A percentile compares a stretch with the other conserved stretches of the same genome.
These are phyloP conservation scores for Auriscalpium orientale DNA, from an alignment of 768 basidiomycete species.

Conservation along the genomic window DNA sequence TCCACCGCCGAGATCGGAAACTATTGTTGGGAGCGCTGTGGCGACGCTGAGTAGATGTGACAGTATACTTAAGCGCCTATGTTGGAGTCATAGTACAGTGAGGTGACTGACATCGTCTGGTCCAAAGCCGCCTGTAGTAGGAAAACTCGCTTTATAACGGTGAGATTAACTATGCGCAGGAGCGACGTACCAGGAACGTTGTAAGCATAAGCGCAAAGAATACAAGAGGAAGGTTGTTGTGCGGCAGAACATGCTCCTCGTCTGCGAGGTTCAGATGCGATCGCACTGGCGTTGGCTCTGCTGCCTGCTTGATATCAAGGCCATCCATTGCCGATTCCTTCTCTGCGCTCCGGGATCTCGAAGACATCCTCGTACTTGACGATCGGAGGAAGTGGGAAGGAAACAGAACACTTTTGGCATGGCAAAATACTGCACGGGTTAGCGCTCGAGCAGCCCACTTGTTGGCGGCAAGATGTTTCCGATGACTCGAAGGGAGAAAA, in stretches of 20 bases:
- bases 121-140: slow-evolving; percentile 41
- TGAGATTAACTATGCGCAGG: neutral
- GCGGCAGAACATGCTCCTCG: neutral
- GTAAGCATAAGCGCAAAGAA: neutral
- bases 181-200: neutral
- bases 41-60: slow-evolving; percentile 52
- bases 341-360: no score
- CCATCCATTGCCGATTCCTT: no score
- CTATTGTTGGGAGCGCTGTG: slow-evolving; percentile 72
- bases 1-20: slow-evolving; percentile 55
- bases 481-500: no score
- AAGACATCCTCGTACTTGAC: no score
- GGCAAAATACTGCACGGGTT: no score
- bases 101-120: slow-evolving; percentile 35
- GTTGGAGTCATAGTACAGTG: neutral
- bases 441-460: no score
- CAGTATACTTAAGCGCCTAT: neutral
- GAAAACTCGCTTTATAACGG: neutral
- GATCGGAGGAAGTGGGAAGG: no score
- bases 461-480: no score
- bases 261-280: no score
- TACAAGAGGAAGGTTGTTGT: neutral
- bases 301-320: no score
- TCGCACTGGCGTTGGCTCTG: no score
- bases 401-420: no score